phyloP scores from a whole-genome alignment of 345 rosid genomes.

The Pistacia atlantica region DNA sequence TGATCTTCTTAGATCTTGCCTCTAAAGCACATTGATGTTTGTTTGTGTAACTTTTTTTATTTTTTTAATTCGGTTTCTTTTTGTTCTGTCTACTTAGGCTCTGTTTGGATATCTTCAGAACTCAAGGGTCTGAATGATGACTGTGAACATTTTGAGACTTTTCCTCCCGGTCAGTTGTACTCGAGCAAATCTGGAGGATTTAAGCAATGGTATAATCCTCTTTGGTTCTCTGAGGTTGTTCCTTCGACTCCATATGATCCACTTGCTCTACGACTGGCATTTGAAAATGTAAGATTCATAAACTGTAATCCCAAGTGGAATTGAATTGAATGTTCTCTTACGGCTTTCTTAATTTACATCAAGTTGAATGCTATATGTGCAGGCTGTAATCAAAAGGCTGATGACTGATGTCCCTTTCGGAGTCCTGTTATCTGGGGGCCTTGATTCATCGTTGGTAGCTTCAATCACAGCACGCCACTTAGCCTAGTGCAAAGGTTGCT shows the following conservation, averaged over 20 bases:
- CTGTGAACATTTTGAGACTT: conserved; percentile 83
- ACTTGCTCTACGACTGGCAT: conserved; percentile 62
- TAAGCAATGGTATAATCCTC: conserved; percentile 86
- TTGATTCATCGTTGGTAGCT: conserved; percentile 93
- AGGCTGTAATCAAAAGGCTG: conserved; percentile 93
- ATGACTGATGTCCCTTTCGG: conserved; percentile 97
- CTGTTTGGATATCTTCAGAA: conserved; percentile 86
- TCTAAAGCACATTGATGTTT: neutral
- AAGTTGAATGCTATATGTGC: conserved; percentile 1
- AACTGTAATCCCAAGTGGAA: neutral
- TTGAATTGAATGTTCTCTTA: neutral
- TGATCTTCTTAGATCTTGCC: neutral
- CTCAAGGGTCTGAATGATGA: conserved; percentile 88
- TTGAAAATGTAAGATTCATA: conserved; percentile 62
- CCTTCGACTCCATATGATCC: conserved; percentile 82
- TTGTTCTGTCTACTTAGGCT: conserved; percentile 43
- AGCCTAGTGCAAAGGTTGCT: conserved; percentile 71
- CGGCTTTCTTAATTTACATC: neutral
- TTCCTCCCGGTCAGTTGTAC: conserved; percentile 92
- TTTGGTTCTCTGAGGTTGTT: conserved; percentile 71
- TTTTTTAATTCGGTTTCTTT: neutral
- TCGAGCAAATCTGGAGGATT: conserved; percentile 79
- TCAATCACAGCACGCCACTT: conserved; percentile 81
- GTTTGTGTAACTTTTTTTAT: neutral
- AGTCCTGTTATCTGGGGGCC: conserved; percentile 91